Evolutionary conservation across 2,329 filamentous ascomycete genomes (phyloP).

Genomic region (Arachnopeziza araneosa): DNA sequence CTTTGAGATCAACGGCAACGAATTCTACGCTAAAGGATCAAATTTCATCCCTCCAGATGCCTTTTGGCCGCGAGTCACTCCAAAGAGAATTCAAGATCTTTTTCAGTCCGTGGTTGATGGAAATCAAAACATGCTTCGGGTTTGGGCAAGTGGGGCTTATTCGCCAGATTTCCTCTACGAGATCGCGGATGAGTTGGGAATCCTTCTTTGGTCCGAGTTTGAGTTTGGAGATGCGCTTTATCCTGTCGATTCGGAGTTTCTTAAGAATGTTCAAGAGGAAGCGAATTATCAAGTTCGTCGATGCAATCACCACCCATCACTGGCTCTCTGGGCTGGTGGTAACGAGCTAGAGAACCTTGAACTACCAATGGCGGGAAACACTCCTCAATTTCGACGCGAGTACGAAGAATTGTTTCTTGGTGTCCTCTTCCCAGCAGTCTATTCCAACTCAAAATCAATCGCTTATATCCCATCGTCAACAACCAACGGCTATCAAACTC

Average conservation of each 20-base stretch:
- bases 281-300: conserved; percentile 56
- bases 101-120: conserved; percentile 50
- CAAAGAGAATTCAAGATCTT: conserved; percentile 43
- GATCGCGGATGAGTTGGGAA: conserved; percentile 54
- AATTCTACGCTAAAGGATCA: conserved; percentile 59
- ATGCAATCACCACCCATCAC: conserved; percentile 53
- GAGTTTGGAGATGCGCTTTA: conserved; percentile 57
- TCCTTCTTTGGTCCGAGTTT: conserved; percentile 59
- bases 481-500: conserved; percentile 49
- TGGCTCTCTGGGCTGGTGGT: conserved; percentile 49
- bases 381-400: conserved; percentile 30
- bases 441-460: conserved; percentile 52
- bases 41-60: conserved; percentile 59
- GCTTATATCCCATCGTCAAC: conserved; percentile 57
- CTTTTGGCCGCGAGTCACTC: conserved; percentile 57
- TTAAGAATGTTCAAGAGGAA: conserved; percentile 50
- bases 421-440: conserved; percentile 49
- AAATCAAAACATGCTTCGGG: conserved; percentile 60
- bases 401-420: conserved; percentile 55
- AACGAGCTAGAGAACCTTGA: conserved; percentile 57
- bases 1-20: conserved; percentile 59
- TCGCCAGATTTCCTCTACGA: conserved; percentile 58
- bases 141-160: conserved; percentile 57
- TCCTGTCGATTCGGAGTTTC: conserved; percentile 46
- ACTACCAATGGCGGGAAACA: conserved; percentile 31